These are phyloP conservation scores for Tricholoma sp. DNA, from an alignment of 768 basidiomycete species.

Conservation along the genomic window DNA sequence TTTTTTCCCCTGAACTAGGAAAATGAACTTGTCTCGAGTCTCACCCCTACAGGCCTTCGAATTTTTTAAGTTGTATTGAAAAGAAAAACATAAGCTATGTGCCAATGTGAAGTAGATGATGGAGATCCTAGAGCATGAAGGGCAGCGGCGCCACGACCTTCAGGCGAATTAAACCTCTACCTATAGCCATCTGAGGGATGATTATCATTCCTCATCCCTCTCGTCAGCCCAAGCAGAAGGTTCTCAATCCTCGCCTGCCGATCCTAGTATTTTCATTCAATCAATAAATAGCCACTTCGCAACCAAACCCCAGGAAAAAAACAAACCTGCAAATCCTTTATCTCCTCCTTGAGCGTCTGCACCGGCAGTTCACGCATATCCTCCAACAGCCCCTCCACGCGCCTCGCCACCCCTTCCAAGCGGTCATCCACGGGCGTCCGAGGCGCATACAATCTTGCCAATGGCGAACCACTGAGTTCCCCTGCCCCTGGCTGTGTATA, in stretches of 20 bases:
- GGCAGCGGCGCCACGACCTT: too few species aligned
- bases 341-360: constrained; percentile 65
- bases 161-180: too few species aligned
- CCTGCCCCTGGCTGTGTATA: constrained; percentile 10
- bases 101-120: neutral
- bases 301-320: neutral
- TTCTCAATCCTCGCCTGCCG: constrained; percentile 78
- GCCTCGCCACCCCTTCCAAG: constrained; percentile 42
- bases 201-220: constrained; percentile 54
- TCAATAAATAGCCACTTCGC: neutral
- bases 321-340: constrained; percentile 76
- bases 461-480: constrained; percentile 24
- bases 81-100: too few species aligned
- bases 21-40: too few species aligned
- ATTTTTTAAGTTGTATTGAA: too few species aligned
- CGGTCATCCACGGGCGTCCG: constrained; percentile 19
- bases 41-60: too few species aligned
- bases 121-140: too few species aligned
- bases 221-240: constrained; percentile 61
- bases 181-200: neutral
- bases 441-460: constrained; percentile 42
- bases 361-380: constrained; percentile 62
- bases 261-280: constrained; percentile 33
- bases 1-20: too few species aligned
- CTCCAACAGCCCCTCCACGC: constrained; percentile 59